Conservation (phyloP, 176 grass and related monocot genomes). For the Oropetium thomaeum region DNA sequence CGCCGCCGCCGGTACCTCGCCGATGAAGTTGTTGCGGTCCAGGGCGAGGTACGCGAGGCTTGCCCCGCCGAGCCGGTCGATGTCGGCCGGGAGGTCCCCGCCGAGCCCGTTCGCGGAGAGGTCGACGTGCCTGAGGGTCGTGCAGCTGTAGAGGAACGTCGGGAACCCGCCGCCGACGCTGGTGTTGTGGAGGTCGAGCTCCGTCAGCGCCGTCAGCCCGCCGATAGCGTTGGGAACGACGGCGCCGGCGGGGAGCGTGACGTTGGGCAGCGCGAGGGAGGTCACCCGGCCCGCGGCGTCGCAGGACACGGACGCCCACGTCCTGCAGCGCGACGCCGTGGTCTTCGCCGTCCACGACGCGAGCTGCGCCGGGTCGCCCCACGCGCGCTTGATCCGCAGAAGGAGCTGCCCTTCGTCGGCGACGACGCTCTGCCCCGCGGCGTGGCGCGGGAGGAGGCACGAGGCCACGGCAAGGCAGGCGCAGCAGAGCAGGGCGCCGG, state of each 20-base stretch:
- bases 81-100: constrained; percentile 47
- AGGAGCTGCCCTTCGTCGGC: constrained; percentile 36
- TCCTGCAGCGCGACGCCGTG: background rate
- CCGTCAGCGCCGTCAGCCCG: constrained; percentile 38
- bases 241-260: constrained; percentile 15
- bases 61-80: constrained; percentile 23
- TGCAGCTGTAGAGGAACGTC: constrained; percentile 45
- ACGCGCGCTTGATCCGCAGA: constrained; percentile 35
- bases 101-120: constrained; percentile 38
- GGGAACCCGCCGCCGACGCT: constrained; percentile 52
- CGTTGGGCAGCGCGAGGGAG: constrained; percentile 30
- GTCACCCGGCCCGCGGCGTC: constrained; percentile 18
- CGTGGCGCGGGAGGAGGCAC: background rate
- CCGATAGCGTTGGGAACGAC: constrained; percentile 51
- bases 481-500: background rate
- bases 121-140: constrained; percentile 28
- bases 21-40: constrained; percentile 26
- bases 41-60: constrained; percentile 30
- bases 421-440: constrained; percentile 15
- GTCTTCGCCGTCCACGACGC: constrained; percentile 17
- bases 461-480: background rate
- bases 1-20: constrained; percentile 10
- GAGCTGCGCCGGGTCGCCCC: constrained; percentile 38
- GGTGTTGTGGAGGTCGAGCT: constrained; percentile 58
- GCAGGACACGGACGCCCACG: constrained; percentile 33